These are phyloP conservation scores for Phycomyces nitens DNA, from an alignment of 192 early-diverging fungal species.

Conservation along the genomic window DNA sequence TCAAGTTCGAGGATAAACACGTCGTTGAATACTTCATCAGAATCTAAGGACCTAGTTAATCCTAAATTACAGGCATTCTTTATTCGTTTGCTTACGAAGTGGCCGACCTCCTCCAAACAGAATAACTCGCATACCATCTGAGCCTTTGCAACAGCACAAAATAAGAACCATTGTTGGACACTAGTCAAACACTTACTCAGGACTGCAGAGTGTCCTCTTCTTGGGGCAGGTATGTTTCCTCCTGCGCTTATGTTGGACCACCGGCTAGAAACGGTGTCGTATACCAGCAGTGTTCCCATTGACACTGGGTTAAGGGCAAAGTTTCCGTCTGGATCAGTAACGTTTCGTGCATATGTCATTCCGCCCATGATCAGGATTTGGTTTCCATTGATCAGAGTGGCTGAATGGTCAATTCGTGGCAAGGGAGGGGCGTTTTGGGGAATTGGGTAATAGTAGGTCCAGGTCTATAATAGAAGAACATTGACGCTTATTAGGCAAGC, in stretches of 20 bases:
- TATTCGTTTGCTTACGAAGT: neutral
- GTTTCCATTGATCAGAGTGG: constrained; percentile 23
- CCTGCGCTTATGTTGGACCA: constrained; percentile 31
- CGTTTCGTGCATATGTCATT: constrained; percentile 26
- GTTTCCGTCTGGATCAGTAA: constrained; percentile 24
- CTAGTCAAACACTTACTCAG: constrained; percentile 23
- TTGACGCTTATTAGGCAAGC: neutral
- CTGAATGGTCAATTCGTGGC: constrained; percentile 30
- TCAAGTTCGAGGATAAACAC: constrained; percentile 23
- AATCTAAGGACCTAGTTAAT: neutral
- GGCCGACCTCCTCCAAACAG: constrained; percentile 28
- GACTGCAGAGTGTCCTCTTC: constrained; percentile 29
- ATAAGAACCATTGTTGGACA: too few relatives aligned
- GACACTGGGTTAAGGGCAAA: constrained; percentile 23
- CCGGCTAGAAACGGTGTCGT: constrained; percentile 13
- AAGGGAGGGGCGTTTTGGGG: constrained; percentile 2
- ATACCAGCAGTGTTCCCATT: constrained; percentile 23
- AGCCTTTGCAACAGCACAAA: too few relatives aligned
- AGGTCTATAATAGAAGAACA: constrained; percentile 8
- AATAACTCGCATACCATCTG: constrained; percentile 18
- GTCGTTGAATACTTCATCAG: constrained; percentile 21
- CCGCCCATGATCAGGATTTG: constrained; percentile 28
- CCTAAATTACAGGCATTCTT: too few relatives aligned
- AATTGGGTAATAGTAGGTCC: constrained; percentile 21
- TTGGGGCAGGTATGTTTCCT: constrained; percentile 32